Evolutionary conservation across 2,329 filamentous ascomycete genomes (phyloP), one percentile per base, ranked within the genome.

Genomic region (Eurotiales sp.): DNA sequence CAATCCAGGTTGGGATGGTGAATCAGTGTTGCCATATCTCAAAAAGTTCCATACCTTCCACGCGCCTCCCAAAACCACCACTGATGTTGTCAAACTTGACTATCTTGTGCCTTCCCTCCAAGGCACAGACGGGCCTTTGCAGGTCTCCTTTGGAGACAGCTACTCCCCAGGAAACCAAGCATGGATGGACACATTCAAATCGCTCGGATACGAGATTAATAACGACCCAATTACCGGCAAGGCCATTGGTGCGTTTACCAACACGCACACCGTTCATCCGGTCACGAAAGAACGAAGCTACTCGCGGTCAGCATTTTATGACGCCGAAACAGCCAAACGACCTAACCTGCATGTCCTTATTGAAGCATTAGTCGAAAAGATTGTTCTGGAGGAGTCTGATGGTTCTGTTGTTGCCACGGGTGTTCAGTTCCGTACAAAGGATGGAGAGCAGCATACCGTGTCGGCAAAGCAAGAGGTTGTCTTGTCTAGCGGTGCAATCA

Each of bases 401-500:
- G 34, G 17, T 2, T 25, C 25, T 12, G 30, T 44, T 15, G 55
- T 53, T 15, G 57, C 56, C 4, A 57, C 56, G 7, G 74, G 74
- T n/a, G 76, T 76, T 8, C 71, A 64, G 11, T 74, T 79, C 57
- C 63, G 59, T 1, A 62, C 68, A 23, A 61, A 64, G 6, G 72
- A 73, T 2, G 57, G 64, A n/a, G 14, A 36, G 6, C 62, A 64
- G 3, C 66, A 69, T 46, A 60, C 62, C 14, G 62, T 71, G 6
- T 68, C 55, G 4, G 67, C 59, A 54, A 62, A 52, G 11, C 59
- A 63, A 41, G 83, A 86, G 56, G 75, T 85, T 11, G 73, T 87
- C 30, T 64, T 87, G 3, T 77, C 77, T 2, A 81, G 80, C 0
- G 84, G 84, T 0, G 76, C 76, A 17, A 69, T 79, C 37, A 77